Percentiles rank a stretch among this genome's conserved stretches.
These are phyloP conservation scores for Lyophyllum decastes DNA, from an alignment of 768 basidiomycete species.

Conservation along the genomic window DNA sequence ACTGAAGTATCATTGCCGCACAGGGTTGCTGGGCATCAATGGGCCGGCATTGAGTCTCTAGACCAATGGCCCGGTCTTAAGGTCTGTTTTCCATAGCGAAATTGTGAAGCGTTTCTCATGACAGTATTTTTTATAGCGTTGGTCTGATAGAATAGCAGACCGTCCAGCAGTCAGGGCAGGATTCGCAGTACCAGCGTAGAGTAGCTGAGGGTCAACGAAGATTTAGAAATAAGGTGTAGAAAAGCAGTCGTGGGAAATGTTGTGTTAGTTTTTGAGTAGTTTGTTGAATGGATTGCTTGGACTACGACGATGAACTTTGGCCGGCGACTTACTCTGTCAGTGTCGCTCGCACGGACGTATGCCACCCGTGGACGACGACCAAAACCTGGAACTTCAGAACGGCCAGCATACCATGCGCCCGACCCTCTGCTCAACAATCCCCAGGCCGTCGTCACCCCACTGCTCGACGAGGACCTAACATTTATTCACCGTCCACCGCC, in stretches of 20 bases:
- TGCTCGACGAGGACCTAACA: slow-evolving; percentile 60
- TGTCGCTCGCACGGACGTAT: slow-evolving; percentile 37
- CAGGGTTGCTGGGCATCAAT: slow-evolving; percentile 35
- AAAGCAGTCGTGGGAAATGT: slow-evolving; percentile 14
- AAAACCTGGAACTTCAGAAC: slow-evolving; percentile 50
- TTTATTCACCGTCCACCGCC: slow-evolving; percentile 89
- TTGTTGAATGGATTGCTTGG: background rate
- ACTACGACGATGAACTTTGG: slow-evolving; percentile 21
- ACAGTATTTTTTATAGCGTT: slow-evolving; percentile 15
- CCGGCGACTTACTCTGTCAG: slow-evolving; percentile 25
- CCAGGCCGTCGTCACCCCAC: slow-evolving; percentile 48
- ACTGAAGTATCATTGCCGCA: background rate
- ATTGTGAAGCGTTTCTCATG: background rate
- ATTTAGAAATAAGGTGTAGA: background rate
- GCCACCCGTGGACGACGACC: slow-evolving; percentile 50
- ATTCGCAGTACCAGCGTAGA: slow-evolving; percentile 13
- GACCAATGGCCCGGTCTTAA: slow-evolving; percentile 40
- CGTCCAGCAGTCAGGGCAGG: slow-evolving; percentile 24
- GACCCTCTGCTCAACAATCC: slow-evolving; percentile 60
- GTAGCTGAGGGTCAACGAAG: background rate
- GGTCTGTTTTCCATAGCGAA: slow-evolving; percentile 20
- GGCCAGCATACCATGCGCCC: slow-evolving; percentile 56
- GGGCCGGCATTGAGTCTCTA: slow-evolving; percentile 34
- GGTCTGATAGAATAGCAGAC: slow-evolving; percentile 26
- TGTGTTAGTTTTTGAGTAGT: background rate